Evolutionary conservation across 305 asterid species (phyloP), one percentile per base, ranked within the genome.

Genomic region (Fraxinus nigra): DNA sequence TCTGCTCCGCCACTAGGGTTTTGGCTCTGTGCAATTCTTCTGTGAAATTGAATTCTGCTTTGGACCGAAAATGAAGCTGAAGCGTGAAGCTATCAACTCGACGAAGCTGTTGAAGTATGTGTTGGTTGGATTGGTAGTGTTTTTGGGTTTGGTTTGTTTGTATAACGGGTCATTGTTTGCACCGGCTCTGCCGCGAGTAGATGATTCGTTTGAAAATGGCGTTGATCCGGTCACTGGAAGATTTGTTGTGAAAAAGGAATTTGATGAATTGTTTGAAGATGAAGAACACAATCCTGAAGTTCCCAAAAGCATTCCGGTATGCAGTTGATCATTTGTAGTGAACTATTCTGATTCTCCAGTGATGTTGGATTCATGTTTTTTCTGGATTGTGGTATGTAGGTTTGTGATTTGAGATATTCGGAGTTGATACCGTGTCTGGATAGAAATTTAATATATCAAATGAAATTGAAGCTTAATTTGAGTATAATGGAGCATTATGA

Each of bases 401-500:
- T 93, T 61, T 95, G 99, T 87, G 99, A 94, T 90, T 82, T 82
- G 91, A 90, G 86, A 51, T 84, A 89, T 80, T 94, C 98, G 83
- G 98, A 95, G 88, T 80, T 95, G 89, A 93, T 95, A 79, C 99
- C 98, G 3, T 95, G 98, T 77, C 86, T 94, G 89, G 97, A 95
- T 87, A 88, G 98, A 87, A 89, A 88, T 85, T 79, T 94, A 77
- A 91, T 88, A 13, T 82, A 87, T 83, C 98, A 94, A 72, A 85
- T 89, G 91, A 92, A 85, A 80, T 76, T 92, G 89, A 95, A 88
- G 92, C 90, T 87, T 11, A 92, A 94, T 87, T 40, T 91, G 92
- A 91, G 93, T 84, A 81, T 95, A 78, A 95, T 94, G 99, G 98
- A 95, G 95, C 99, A 95, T 90, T 95, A 94, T 79, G 97, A 95